Evolutionary conservation across 257 asterid genomes (phyloP).

Genomic region (Orobanche coerulescens): DNA sequence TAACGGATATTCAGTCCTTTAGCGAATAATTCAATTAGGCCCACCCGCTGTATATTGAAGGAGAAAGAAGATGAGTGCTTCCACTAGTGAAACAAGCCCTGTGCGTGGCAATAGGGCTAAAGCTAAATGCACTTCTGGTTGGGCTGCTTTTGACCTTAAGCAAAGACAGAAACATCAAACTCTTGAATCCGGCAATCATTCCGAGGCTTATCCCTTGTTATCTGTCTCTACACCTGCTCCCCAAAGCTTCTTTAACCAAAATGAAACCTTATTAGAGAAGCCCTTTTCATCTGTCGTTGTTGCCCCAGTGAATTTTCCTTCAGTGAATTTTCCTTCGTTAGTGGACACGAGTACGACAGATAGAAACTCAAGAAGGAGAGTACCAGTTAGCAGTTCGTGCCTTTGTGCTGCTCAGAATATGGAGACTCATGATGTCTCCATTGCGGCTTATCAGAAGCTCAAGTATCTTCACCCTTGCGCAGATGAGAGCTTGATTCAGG

Average conservation of each 20-base stretch:
- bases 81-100: slow-evolving; percentile 26
- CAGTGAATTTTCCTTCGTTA: slow-evolving; percentile 31
- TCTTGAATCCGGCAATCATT: slow-evolving; percentile 27
- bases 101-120: slow-evolving; percentile 26
- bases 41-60: not conserved
- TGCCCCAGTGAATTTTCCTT: slow-evolving; percentile 33
- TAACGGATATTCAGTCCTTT: not conserved
- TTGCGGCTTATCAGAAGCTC: slow-evolving; percentile 35
- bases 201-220: slow-evolving; percentile 57
- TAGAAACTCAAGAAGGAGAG: slow-evolving; percentile 19
- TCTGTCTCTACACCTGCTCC: slow-evolving; percentile 24
- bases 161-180: slow-evolving; percentile 40
- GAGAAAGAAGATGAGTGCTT: slow-evolving; percentile 29
- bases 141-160: slow-evolving; percentile 76
- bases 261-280: slow-evolving; percentile 26
- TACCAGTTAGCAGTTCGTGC: slow-evolving; percentile 21
- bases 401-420: not conserved
- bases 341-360: not conserved
- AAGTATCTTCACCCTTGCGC: slow-evolving; percentile 58
- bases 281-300: slow-evolving; percentile 56
- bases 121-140: slow-evolving; percentile 53
- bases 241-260: slow-evolving; percentile 19
- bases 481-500: slow-evolving; percentile 57
- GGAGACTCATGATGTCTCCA: not conserved
- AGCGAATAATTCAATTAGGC: not conserved